Evolutionary conservation across 148 eudicot species (phyloP).

Genomic region (Heliosperma pusillum): DNA sequence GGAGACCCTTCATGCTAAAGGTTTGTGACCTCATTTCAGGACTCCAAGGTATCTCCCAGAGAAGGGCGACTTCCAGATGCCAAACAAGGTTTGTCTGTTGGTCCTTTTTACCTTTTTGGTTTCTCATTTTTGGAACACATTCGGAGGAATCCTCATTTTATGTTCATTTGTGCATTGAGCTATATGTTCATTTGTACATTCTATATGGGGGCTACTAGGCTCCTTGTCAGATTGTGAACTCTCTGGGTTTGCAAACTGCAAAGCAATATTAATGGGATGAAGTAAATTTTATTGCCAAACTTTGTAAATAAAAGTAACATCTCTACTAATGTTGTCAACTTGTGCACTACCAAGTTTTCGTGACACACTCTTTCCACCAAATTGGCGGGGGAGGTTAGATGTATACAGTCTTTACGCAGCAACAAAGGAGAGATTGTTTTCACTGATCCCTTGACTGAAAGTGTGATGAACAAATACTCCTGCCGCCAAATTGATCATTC

Average conservation of each 20-base stretch:
- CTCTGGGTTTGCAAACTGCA: too few species aligned
- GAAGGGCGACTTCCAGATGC: slow-evolving; percentile 98
- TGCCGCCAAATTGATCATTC: too few species aligned
- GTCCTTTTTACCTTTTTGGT: not conserved
- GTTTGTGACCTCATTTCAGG: slow-evolving; percentile 41
- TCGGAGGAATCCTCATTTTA: not conserved
- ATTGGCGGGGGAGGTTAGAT: not conserved
- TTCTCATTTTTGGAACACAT: slow-evolving; percentile 10
- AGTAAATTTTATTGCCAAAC: not conserved
- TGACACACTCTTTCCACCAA: not conserved
- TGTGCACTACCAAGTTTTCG: too few species aligned
- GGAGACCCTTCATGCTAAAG: not conserved
- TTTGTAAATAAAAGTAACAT: not conserved
- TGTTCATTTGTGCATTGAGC: not conserved
- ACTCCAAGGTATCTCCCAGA: slow-evolving; percentile 67
- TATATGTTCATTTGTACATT: not conserved
- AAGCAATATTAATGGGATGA: not conserved
- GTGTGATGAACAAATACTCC: not conserved
- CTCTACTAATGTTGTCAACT: too few species aligned
- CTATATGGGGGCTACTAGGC: not conserved
- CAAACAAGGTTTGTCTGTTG: slow-evolving; percentile 48
- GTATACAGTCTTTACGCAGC: not conserved
- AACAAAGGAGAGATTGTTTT: not conserved
- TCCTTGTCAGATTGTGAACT: not conserved
- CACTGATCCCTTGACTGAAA: not conserved